phyloP scores from a whole-genome alignment of 2,329 filamentous ascomycete genomes.

The Chaetoscypha palmicola region DNA sequence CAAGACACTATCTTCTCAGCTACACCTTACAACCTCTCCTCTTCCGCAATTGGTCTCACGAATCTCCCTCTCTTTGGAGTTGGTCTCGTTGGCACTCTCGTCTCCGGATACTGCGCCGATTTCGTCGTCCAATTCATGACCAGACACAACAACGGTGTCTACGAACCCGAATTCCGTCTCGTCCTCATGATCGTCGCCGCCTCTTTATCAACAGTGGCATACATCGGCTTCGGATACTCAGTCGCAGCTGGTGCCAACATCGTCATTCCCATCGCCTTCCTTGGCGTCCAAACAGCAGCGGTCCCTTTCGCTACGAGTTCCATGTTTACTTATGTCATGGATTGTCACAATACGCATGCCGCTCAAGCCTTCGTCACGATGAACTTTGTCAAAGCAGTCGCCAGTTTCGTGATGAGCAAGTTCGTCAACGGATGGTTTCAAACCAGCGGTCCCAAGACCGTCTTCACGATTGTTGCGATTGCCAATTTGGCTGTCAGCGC shows the following conservation, averaged over 20 bases:
- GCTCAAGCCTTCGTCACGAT: constrained; percentile 37
- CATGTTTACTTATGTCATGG: constrained; percentile 36
- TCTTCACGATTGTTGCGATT: constrained; percentile 20
- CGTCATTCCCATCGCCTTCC: constrained; percentile 31
- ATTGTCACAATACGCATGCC: constrained; percentile 34
- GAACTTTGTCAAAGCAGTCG: constrained; percentile 35
- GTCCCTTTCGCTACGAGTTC: constrained; percentile 34
- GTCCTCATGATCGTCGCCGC: constrained; percentile 32
- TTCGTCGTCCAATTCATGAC: constrained; percentile 38
- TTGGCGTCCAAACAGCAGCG: constrained; percentile 32
- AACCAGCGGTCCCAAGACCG: constrained; percentile 21
- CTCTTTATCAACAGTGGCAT: constrained; percentile 31
- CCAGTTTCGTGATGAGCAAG: constrained; percentile 29
- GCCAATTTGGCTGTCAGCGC: constrained; percentile 17
- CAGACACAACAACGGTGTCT: constrained; percentile 43
- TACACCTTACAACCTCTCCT: constrained; percentile 18
- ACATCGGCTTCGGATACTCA: constrained; percentile 36
- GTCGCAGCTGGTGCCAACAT: constrained; percentile 28
- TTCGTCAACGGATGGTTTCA: constrained; percentile 26
- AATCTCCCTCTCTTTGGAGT: constrained; percentile 19
- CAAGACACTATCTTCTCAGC: constrained; percentile 21
- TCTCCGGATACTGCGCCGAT: constrained; percentile 33
- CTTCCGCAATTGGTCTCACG: constrained; percentile 19
- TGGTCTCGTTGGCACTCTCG: constrained; percentile 30
- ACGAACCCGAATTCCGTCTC: constrained; percentile 47